Conservation (phyloP, 1,284 basidiomycete species). For the Ustilago xerochloae region DNA sequence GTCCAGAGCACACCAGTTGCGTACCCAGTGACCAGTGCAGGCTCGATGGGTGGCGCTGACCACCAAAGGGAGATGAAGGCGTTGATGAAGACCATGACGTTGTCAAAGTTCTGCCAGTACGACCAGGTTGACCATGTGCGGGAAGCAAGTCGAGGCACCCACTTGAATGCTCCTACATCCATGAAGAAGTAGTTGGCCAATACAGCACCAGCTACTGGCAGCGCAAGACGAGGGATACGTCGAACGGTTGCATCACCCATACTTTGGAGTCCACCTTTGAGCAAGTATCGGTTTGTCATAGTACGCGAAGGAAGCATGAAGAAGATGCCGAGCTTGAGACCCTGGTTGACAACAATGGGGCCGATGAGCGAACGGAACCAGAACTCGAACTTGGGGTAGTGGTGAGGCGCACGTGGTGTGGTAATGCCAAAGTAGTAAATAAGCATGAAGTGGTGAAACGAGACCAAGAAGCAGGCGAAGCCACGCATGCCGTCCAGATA, state of each 20-base stretch:
- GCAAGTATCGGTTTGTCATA: slow-evolving; percentile 59
- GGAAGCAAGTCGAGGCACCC: slow-evolving; percentile 58
- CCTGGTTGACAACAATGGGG: slow-evolving; percentile 56
- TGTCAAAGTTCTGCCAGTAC: slow-evolving; percentile 61
- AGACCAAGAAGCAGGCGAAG: slow-evolving; percentile 61
- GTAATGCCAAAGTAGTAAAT: slow-evolving; percentile 61
- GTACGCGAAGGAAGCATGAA: slow-evolving; percentile 60
- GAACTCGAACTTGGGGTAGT: slow-evolving; percentile 55
- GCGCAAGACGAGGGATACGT: slow-evolving; percentile 58
- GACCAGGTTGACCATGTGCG: slow-evolving; percentile 62
- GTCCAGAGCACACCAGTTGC: slow-evolving; percentile 65
- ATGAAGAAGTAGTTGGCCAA: slow-evolving; percentile 62
- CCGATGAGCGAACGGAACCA: slow-evolving; percentile 56
- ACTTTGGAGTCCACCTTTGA: slow-evolving; percentile 53
- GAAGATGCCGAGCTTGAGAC: slow-evolving; percentile 60
- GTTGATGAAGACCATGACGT: slow-evolving; percentile 55
- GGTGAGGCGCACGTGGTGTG: slow-evolving; percentile 34
- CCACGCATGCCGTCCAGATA: slow-evolving; percentile 62
- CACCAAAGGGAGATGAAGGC: slow-evolving; percentile 61
- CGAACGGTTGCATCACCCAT: slow-evolving; percentile 56
- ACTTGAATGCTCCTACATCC: slow-evolving; percentile 57
- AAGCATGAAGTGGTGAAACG: slow-evolving; percentile 62
- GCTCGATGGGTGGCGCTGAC: slow-evolving; percentile 50
- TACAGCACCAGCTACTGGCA: slow-evolving; percentile 57
- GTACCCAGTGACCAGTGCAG: slow-evolving; percentile 54